phyloP scores from a whole-genome alignment of 2,329 filamentous ascomycete species.

The Madurella mycetomatis region DNA sequence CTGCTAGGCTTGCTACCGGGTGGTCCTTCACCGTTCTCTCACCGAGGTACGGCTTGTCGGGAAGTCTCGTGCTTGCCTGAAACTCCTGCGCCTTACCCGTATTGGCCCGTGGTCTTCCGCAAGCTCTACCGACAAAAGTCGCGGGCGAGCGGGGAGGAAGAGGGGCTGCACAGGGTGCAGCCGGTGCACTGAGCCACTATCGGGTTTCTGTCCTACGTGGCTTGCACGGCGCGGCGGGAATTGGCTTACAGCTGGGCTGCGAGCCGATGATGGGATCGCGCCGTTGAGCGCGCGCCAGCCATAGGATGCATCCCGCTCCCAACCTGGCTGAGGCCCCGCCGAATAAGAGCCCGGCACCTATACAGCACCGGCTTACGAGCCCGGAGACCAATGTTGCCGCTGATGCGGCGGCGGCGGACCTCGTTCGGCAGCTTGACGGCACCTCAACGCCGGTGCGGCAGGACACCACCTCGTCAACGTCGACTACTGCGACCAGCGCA shows the following conservation, averaged over 20 bases:
- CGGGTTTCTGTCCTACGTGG: background rate
- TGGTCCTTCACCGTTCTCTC: background rate
- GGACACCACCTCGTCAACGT: conserved; percentile 51
- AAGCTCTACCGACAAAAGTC: background rate
- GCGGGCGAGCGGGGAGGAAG: background rate
- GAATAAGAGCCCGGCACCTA: conserved; percentile 22
- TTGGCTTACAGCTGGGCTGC: conserved; percentile 4
- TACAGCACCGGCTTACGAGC: conserved; percentile 20
- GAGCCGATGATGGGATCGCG: conserved; percentile 24
- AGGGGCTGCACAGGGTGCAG: background rate
- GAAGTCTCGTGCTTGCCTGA: conserved; percentile 5
- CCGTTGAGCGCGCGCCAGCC: conserved; percentile 12
- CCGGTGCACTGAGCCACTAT: background rate
- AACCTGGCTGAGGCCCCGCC: conserved; percentile 32
- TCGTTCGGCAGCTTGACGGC: conserved; percentile 25
- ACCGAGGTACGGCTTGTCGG: conserved; percentile 6
- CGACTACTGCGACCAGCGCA: conserved; percentile 45
- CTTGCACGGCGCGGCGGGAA: background rate
- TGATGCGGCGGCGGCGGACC: conserved; percentile 18
- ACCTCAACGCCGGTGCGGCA: conserved; percentile 37
- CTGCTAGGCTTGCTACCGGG: background rate
- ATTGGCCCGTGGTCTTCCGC: conserved; percentile 8
- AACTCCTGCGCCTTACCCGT: background rate
- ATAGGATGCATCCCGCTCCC: conserved; percentile 32
- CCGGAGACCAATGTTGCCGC: conserved; percentile 13